Base-by-base conservation (phyloP, 768 basidiomycete genomes). In the Hemileccinum impolitum region DNA sequence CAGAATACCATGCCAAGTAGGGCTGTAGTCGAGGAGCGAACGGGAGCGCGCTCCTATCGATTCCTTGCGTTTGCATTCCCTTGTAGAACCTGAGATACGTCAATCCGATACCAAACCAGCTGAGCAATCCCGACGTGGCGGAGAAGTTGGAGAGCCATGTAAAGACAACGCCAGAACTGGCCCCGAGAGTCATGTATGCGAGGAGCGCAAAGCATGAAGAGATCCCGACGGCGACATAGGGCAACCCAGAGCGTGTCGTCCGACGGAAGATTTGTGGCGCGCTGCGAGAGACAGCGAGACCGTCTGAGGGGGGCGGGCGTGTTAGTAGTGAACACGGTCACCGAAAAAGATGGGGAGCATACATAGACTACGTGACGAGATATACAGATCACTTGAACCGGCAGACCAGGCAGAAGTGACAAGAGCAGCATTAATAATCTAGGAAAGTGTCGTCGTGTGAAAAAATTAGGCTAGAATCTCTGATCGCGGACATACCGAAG, bases 261-360 rank as follows among this genome's bases (percentile, higher is more conserved):
- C 70, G 66, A 23, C 59, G 43, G 46, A 85, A 82, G 39, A 84
- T 58, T 43, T 64, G 71, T 3, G 83, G 83, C 0, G 82, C 80
- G 47, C 79, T 75, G 0, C 78, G 76, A 17, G 72, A 71, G 42
- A 74, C 52, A 3, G 82, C 75, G 10, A 84, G 72, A 54, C 77
- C 77, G 54, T 83, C 54, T 83, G 69, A 1, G 69, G 45, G 50
- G 68, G 63, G 35, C 9, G 25, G 6, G 52, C 23, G 61, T 3
- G 67, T 49, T 1, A 49, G 38, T n/a, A 1, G 1, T 18, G 30
- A 2, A 9, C 26, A 34, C 5, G 28, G 12, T 49, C 12, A 4
- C 9, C 13, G 23, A 23, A 23, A 25, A 15, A 14, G n/a, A 21
- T 23, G 35, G 9, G 17, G 2, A 30, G 17, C 61, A 0, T 54